Evolutionary conservation across 176 grass and related monocot genomes (phyloP).

Genomic region (Oryza glumipatula): DNA sequence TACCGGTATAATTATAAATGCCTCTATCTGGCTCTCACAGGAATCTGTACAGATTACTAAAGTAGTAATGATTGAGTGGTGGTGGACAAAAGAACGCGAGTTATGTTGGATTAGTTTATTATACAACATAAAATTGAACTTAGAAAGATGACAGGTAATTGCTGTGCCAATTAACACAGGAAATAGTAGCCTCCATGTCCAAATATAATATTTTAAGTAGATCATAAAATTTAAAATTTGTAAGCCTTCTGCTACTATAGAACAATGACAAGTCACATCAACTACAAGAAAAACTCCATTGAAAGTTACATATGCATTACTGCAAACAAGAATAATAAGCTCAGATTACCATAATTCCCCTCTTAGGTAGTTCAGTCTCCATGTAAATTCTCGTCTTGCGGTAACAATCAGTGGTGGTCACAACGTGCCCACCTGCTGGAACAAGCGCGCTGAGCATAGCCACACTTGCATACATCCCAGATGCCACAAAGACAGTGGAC

Average conservation of each 20-base stretch:
- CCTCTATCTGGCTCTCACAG: background rate
- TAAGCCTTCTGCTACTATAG: background rate
- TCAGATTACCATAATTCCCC: conserved; percentile 79
- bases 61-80: too few relatives aligned
- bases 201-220: conserved; percentile 1
- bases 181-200: background rate
- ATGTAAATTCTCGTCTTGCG: conserved; percentile 97
- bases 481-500: conserved; percentile 93
- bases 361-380: conserved; percentile 93
- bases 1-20: background rate
- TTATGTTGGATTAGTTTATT: background rate
- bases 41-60: background rate
- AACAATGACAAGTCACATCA: background rate
- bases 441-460: conserved; percentile 85
- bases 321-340: conserved; percentile 12
- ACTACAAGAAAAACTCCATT: background rate
- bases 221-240: background rate
- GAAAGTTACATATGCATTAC: background rate
- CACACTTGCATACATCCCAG: conserved; percentile 97
- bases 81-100: too few relatives aligned
- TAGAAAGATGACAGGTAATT: background rate
- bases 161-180: background rate
- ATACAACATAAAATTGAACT: background rate
- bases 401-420: conserved; percentile 96
- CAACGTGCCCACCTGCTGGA: conserved; percentile 87